Conservation (phyloP, 768 basidiomycete genomes). For the Suillus brevipes region DNA sequence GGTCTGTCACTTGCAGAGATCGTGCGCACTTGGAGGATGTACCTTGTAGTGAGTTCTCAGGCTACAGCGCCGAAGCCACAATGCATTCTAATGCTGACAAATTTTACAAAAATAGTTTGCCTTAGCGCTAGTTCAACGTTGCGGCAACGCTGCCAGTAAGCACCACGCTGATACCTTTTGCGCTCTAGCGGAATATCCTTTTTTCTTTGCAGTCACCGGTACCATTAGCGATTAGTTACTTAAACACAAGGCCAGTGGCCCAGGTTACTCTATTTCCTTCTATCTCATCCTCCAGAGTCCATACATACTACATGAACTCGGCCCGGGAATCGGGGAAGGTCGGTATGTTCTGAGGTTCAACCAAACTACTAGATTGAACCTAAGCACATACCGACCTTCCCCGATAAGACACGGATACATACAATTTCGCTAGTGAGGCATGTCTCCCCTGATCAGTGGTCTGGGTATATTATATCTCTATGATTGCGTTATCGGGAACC, state of each 20-base stretch:
- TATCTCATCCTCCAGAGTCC: not conserved
- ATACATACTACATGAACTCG: too few species aligned
- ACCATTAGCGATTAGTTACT: not conserved
- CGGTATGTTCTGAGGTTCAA: not conserved
- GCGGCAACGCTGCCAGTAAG: too few species aligned
- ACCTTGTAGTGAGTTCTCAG: not conserved
- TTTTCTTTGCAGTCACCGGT: not conserved
- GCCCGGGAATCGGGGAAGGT: not conserved
- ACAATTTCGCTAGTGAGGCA: not conserved
- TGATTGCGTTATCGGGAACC: not conserved
- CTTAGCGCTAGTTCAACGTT: too few species aligned
- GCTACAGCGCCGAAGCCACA: not conserved
- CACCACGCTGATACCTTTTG: not conserved
- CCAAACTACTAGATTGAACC: too few species aligned
- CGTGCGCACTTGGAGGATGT: not conserved
- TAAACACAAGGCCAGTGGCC: too few species aligned
- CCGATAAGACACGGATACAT: too few species aligned
- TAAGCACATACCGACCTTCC: too few species aligned
- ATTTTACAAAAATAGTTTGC: constrained; percentile 1
- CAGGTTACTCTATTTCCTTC: not conserved
- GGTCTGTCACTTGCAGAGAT: constrained; percentile 1
- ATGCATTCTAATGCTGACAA: not conserved
- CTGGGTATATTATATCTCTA: not conserved
- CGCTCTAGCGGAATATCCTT: not conserved
- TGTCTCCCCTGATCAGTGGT: not conserved